Percentiles rank a stretch among this genome's conserved stretches.
phyloP scores from a whole-genome alignment of 139 green algal genomes.

The Bryopsis sp. region DNA sequence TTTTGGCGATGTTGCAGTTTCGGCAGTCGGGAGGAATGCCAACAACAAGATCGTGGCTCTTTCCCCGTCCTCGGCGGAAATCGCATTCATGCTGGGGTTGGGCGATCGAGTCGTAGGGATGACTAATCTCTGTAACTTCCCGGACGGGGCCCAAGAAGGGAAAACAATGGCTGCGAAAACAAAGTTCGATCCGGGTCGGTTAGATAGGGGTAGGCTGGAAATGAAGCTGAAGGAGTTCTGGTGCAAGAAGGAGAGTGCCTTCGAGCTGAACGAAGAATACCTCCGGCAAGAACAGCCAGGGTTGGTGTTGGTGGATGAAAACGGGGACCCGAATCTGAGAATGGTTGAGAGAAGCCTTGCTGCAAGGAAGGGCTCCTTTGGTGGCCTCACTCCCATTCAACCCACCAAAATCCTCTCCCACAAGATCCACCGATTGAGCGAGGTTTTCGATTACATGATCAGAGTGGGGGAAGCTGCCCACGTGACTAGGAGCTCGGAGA shows the following conservation, averaged over 20 bases:
- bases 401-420: constrained; percentile 32
- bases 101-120: constrained; percentile 54
- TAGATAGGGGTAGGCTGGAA: not conserved
- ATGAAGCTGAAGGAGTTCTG: constrained; percentile 27
- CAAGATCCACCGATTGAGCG: constrained; percentile 43
- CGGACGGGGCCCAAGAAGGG: constrained; percentile 31
- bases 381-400: constrained; percentile 17
- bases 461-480: constrained; percentile 57
- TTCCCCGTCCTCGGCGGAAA: constrained; percentile 61
- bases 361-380: not conserved
- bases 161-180: constrained; percentile 20
- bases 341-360: constrained; percentile 28
- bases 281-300: constrained; percentile 47
- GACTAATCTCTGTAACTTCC: constrained; percentile 60
- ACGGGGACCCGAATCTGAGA: constrained; percentile 22
- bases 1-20: not conserved
- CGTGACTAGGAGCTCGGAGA: constrained; percentile 37
- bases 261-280: constrained; percentile 54
- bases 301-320: constrained; percentile 60
- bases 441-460: constrained; percentile 74
- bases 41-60: constrained; percentile 55
- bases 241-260: constrained; percentile 20
- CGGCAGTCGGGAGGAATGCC: not conserved
- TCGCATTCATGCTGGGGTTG: constrained; percentile 67
- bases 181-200: not conserved